A percentile compares a stretch with the other conserved stretches of the same genome.
Conservation (phyloP, 2,329 filamentous ascomycete genomes). For the Polychaeton citri region DNA sequence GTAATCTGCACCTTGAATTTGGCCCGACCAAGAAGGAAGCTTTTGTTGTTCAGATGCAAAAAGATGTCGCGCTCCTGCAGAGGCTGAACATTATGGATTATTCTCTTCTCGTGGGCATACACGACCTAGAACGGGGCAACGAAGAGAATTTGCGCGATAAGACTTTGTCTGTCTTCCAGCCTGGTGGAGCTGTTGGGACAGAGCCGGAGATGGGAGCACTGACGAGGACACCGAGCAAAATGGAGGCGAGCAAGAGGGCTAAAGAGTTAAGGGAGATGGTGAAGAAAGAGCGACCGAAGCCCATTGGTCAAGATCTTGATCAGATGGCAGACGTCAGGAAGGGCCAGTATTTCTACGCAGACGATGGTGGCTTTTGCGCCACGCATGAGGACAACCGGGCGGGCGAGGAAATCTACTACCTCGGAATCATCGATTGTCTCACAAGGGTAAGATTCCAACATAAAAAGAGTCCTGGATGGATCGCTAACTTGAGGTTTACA, state of each 20-base stretch:
- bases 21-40: slow-evolving; percentile 76
- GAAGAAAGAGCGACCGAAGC: slow-evolving; percentile 83
- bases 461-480: no score
- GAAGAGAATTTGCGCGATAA: slow-evolving; percentile 86
- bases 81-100: slow-evolving; percentile 97
- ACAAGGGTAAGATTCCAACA: slow-evolving; percentile 59
- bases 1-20: slow-evolving; percentile 74
- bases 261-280: slow-evolving; percentile 84
- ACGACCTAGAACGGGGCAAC: slow-evolving; percentile 80
- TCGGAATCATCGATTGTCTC: slow-evolving; percentile 95
- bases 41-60: slow-evolving; percentile 79
- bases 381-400: slow-evolving; percentile 79
- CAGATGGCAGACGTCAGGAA: slow-evolving; percentile 77
- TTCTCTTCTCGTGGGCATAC: slow-evolving; percentile 85
- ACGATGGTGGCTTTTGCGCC: slow-evolving; percentile 84
- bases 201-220: slow-evolving; percentile 29
- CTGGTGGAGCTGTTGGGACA: slow-evolving; percentile 49
- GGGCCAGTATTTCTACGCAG: slow-evolving; percentile 78
- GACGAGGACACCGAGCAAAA: slow-evolving; percentile 79
- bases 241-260: slow-evolving; percentile 84
- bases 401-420: slow-evolving; percentile 90
- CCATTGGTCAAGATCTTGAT: slow-evolving; percentile 67
- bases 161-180: slow-evolving; percentile 87
- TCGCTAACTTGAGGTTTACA: no score
- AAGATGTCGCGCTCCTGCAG: slow-evolving; percentile 77